A percentile compares a stretch with the other conserved stretches of the same genome.
Conservation (phyloP, 2,329 filamentous ascomycete species). For the Cyphellophora europaea region DNA sequence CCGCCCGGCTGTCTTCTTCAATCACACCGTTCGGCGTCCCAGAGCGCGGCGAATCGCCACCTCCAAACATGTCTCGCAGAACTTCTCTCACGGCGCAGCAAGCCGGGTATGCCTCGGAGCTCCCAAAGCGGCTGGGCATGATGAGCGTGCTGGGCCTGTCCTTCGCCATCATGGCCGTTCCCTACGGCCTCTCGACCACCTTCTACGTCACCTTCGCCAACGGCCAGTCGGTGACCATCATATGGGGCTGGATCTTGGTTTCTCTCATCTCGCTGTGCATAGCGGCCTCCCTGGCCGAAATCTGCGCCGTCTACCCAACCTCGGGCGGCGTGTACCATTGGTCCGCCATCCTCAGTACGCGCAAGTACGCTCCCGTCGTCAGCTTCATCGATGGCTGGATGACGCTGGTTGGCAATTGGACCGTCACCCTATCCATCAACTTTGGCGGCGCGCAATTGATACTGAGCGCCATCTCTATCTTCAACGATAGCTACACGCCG, state of each 20-base stretch:
- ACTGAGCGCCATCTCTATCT: slow-evolving; percentile 58
- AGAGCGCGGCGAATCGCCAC: too few relatives aligned
- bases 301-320: slow-evolving; percentile 60
- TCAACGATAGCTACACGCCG: slow-evolving; percentile 58
- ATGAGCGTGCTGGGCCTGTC: slow-evolving; percentile 58
- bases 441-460: slow-evolving; percentile 64
- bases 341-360: slow-evolving; percentile 59
- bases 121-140: slow-evolving; percentile 60
- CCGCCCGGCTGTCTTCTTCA: too few relatives aligned
- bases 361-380: slow-evolving; percentile 56
- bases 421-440: slow-evolving; percentile 56
- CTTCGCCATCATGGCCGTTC: slow-evolving; percentile 67
- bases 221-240: slow-evolving; percentile 58
- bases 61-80: too few relatives aligned
- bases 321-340: slow-evolving; percentile 63
- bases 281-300: slow-evolving; percentile 58
- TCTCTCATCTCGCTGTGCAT: slow-evolving; percentile 55
- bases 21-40: too few relatives aligned
- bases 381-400: slow-evolving; percentile 64
- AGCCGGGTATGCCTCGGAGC: slow-evolving; percentile 59
- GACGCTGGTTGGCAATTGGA: slow-evolving; percentile 66
- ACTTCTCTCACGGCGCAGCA: too few relatives aligned
- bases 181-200: slow-evolving; percentile 59
- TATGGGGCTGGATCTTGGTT: slow-evolving; percentile 62
- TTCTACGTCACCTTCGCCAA: slow-evolving; percentile 60